Percentiles rank a stretch among this genome's conserved stretches.
phyloP scores from a whole-genome alignment of 192 early-diverging fungal genomes.

The Backusella circina region DNA sequence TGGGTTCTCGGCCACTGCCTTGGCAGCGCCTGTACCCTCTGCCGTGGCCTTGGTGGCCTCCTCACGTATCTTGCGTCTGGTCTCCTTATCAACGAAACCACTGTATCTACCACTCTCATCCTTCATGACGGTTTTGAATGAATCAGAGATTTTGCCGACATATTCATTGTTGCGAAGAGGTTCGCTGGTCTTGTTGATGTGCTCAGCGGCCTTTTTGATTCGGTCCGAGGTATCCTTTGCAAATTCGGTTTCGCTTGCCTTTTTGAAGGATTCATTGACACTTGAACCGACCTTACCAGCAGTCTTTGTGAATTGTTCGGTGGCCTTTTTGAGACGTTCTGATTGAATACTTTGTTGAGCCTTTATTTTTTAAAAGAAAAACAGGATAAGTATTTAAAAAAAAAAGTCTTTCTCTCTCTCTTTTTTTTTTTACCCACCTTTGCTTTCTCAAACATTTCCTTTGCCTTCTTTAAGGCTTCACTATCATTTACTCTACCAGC shows the following conservation, averaged over 20 bases:
- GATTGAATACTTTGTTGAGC: constrained; percentile 33
- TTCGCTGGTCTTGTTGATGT: constrained; percentile 32
- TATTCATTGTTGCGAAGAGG: constrained; percentile 36
- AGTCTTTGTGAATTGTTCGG: constrained; percentile 67
- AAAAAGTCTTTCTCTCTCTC: neutral
- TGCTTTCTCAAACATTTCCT: constrained; percentile 59
- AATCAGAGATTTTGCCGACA: constrained; percentile 60
- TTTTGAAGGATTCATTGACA: constrained; percentile 61
- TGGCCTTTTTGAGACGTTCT: constrained; percentile 53
- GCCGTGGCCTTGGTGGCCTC: constrained; percentile 24
- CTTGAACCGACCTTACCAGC: constrained; percentile 67
- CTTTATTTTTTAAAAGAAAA: constrained; percentile 12
- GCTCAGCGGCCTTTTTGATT: constrained; percentile 41
- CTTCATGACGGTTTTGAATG: constrained; percentile 65
- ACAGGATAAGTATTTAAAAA: neutral
- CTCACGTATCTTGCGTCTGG: constrained; percentile 55
- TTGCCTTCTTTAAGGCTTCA: constrained; percentile 86
- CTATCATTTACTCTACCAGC: constrained; percentile 78
- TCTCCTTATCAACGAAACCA: constrained; percentile 75
- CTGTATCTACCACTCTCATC: constrained; percentile 68
- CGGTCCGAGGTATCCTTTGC: constrained; percentile 76
- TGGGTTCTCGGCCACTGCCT: constrained; percentile 32
- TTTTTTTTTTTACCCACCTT: constrained; percentile 37
- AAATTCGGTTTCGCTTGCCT: constrained; percentile 69
- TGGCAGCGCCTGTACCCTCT: constrained; percentile 13